Evolutionary conservation across 371 early-diverging fungal genomes (phyloP).

Genomic region (Syncephalastrum contaminatum): DNA sequence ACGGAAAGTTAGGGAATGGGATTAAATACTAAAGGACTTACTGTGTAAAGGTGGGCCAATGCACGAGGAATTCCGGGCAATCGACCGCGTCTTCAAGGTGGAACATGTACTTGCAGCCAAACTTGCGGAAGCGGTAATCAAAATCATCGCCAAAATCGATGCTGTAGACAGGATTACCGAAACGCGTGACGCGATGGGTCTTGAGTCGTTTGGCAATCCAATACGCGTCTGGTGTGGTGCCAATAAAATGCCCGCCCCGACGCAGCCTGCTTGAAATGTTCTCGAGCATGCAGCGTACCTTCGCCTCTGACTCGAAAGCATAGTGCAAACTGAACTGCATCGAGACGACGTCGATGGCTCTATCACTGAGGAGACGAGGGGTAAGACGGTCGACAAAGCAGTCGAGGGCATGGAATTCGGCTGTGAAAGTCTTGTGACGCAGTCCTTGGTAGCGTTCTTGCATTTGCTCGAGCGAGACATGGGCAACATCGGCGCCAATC

Average conservation of each 20-base stretch:
- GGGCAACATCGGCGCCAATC: slow-evolving; percentile 92
- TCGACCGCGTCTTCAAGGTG: slow-evolving; percentile 96
- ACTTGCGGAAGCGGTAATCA: slow-evolving; percentile 52
- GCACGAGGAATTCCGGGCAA: slow-evolving; percentile 97
- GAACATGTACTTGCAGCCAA: slow-evolving; percentile 92
- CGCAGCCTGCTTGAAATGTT: slow-evolving; percentile 81
- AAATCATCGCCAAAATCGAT: slow-evolving; percentile 72
- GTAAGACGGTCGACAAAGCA: slow-evolving; percentile 72
- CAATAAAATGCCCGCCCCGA: slow-evolving; percentile 89
- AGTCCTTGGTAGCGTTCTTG: slow-evolving; percentile 65
- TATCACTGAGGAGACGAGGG: slow-evolving; percentile 48
- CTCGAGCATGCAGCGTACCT: slow-evolving; percentile 76
- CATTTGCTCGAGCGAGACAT: slow-evolving; percentile 91
- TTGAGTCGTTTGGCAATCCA: slow-evolving; percentile 71
- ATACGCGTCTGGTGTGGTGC: slow-evolving; percentile 94
- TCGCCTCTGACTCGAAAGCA: slow-evolving; percentile 86
- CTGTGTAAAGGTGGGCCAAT: slow-evolving; percentile 78
- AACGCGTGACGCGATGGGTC: slow-evolving; percentile 40
- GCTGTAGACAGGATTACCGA: slow-evolving; percentile 87
- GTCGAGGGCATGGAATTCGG: slow-evolving; percentile 79
- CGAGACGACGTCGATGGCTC: slow-evolving; percentile 84
- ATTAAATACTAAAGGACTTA: slow-evolving; percentile 28
- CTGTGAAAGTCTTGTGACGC: slow-evolving; percentile 58
- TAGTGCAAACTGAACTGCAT: slow-evolving; percentile 99
- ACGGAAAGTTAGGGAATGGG: background rate